These are phyloP conservation scores for Sphagnum contortum DNA, from an alignment of 225 moss, liverwort and hornwort species.

Conservation along the genomic window DNA sequence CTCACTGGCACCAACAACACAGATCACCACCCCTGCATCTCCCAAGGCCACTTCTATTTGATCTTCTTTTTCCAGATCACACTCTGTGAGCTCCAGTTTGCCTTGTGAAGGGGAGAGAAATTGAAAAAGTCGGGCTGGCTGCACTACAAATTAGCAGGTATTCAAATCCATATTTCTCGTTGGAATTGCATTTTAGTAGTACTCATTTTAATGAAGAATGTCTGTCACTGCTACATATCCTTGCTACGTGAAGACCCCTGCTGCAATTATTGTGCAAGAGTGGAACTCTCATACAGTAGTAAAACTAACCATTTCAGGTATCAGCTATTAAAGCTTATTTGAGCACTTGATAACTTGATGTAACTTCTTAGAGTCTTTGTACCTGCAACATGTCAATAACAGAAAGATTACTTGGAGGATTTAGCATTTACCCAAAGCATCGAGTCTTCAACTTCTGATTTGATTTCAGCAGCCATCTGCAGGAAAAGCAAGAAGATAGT, in stretches of 20 bases:
- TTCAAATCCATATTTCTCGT: no score
- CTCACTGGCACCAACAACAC: constrained; percentile 79
- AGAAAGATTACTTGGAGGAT: not conserved
- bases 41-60: constrained; percentile 54
- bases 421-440: constrained; percentile 2
- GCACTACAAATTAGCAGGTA: constrained; percentile 8
- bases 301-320: no score
- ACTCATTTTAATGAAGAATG: no score
- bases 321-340: no score
- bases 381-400: no score
- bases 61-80: constrained; percentile 49
- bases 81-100: constrained; percentile 54
- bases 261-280: no score
- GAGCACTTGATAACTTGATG: no score
- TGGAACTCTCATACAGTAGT: no score
- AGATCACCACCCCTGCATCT: constrained; percentile 72
- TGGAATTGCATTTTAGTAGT: no score
- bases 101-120: constrained; percentile 19
- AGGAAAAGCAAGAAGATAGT: not conserved
- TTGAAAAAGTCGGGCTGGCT: constrained; percentile 38
- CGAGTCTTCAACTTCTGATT: constrained; percentile 3
- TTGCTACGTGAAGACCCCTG: no score
- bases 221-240: no score
- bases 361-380: no score
- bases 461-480: constrained; percentile 18